A percentile compares a stretch with the other conserved stretches of the same genome.
phyloP scores from a whole-genome alignment of 208 protist genomes.

The Herpetomonas samuelpessoai region DNA sequence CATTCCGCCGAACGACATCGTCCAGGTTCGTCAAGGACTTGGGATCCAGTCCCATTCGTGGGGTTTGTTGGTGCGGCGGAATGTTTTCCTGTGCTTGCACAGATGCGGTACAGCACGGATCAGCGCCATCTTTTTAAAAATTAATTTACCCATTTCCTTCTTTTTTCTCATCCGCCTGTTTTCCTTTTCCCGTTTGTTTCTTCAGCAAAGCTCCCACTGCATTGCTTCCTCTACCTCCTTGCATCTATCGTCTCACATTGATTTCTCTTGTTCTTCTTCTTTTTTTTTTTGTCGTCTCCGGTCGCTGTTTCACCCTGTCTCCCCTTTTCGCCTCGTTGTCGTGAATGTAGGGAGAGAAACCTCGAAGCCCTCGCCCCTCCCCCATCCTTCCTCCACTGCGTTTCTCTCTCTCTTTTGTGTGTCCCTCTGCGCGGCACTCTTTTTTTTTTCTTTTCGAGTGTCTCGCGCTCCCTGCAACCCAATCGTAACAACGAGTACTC shows the following conservation, averaged over 20 bases:
- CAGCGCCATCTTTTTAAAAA: no score
- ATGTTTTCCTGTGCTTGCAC: neutral
- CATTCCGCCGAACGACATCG: no score
- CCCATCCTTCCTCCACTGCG: neutral
- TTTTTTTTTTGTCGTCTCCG: neutral
- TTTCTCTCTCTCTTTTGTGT: neutral
- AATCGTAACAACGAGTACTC: no score
- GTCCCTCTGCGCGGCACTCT: no score
- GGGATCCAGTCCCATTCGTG: no score
- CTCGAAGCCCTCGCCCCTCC: no score
- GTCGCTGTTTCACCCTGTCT: no score
- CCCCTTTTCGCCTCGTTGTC: neutral
- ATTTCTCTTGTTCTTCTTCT: conserved; percentile 3
- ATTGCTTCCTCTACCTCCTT: conserved; percentile 1
- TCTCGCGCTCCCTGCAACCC: neutral
- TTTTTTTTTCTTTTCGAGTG: neutral
- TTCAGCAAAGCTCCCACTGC: neutral
- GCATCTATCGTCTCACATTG: neutral
- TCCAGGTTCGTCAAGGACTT: no score
- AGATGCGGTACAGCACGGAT: no score
- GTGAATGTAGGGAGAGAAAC: no score
- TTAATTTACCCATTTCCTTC: neutral
- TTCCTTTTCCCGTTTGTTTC: neutral
- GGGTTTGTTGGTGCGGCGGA: no score
- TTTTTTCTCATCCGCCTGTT: neutral